phyloP scores from a whole-genome alignment of 2,329 filamentous ascomycete genomes.

The Ustulina deusta region DNA sequence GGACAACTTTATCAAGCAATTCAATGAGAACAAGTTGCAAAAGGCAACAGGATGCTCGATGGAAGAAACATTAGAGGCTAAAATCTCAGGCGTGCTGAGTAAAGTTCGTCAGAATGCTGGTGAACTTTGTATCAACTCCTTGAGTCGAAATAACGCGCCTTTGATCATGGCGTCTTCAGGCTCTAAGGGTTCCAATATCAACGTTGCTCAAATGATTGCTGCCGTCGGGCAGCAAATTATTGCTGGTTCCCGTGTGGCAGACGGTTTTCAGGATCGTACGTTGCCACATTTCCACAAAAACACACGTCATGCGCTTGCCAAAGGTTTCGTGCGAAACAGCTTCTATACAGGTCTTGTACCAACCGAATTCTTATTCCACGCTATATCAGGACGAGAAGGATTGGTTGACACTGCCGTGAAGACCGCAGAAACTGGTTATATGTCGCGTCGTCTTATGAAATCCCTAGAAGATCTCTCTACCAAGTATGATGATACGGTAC shows the following conservation, averaged over 20 bases:
- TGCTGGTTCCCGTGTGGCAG: slow-evolving; percentile 87
- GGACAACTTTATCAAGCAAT: slow-evolving; percentile 84
- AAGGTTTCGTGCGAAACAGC: slow-evolving; percentile 96
- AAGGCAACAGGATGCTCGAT: slow-evolving; percentile 91
- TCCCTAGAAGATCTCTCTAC: slow-evolving; percentile 94
- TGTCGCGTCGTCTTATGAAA: slow-evolving; percentile 98
- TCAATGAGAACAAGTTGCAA: slow-evolving; percentile 82
- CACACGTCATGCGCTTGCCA: slow-evolving; percentile 89
- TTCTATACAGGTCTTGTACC: slow-evolving; percentile 94
- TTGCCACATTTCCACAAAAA: slow-evolving; percentile 96
- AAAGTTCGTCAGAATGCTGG: slow-evolving; percentile 92
- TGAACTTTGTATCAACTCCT: slow-evolving; percentile 87
- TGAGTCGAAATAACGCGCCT: slow-evolving; percentile 92
- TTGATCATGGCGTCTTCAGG: slow-evolving; percentile 97
- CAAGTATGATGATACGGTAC: slow-evolving; percentile 93
- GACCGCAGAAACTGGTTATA: slow-evolving; percentile 98
- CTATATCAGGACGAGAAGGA: slow-evolving; percentile 98
- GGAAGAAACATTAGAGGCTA: slow-evolving; percentile 90
- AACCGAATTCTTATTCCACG: slow-evolving; percentile 97
- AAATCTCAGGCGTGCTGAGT: slow-evolving; percentile 90
- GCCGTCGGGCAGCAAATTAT: slow-evolving; percentile 99
- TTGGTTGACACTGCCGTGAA: slow-evolving; percentile 98
- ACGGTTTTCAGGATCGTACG: slow-evolving; percentile 96
- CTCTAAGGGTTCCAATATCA: slow-evolving; percentile 96
- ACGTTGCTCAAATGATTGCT: slow-evolving; percentile 99